Evolutionary conservation across 1,284 basidiomycete species (phyloP).

Genomic region (Tetrapyrgos nigripes): DNA sequence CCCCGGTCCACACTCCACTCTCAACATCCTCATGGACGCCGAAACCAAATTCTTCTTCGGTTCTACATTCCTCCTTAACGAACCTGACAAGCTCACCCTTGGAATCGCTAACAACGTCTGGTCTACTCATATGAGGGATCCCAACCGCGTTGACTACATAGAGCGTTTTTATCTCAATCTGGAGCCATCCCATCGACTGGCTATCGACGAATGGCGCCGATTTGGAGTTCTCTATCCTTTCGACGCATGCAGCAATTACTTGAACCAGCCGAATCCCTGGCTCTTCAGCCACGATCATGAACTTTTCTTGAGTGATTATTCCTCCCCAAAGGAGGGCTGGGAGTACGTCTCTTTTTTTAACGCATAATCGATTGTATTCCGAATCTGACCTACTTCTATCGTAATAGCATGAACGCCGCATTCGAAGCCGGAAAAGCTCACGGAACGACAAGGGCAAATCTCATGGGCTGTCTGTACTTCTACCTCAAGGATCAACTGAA

Average conservation of each 20-base stretch:
- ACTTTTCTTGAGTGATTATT: conserved; percentile 36
- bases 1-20: neutral
- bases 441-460: conserved; percentile 42
- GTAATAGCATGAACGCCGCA: conserved; percentile 27
- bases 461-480: too few species aligned
- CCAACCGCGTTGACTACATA: conserved; percentile 8
- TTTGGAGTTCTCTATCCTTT: conserved; percentile 1
- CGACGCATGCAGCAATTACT: conserved; percentile 31
- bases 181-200: conserved; percentile 5
- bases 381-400: neutral
- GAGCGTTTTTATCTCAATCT: conserved; percentile 4
- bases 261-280: conserved; percentile 30
- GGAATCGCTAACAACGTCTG: conserved; percentile 34
- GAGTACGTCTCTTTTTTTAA: conserved; percentile 37
- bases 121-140: neutral
- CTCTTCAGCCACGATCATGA: conserved; percentile 39
- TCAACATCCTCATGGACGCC: neutral
- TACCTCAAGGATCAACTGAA: conserved; percentile 43
- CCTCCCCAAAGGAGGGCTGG: conserved; percentile 46
- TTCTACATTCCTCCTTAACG: neutral
- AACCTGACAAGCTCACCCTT: conserved; percentile 41
- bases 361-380: neutral
- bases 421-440: conserved; percentile 37
- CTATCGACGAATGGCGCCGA: conserved; percentile 3
- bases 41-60: neutral